These are phyloP conservation scores for Orbilia oligospora DNA, from an alignment of 2,329 filamentous ascomycete species.

Conservation along the genomic window DNA sequence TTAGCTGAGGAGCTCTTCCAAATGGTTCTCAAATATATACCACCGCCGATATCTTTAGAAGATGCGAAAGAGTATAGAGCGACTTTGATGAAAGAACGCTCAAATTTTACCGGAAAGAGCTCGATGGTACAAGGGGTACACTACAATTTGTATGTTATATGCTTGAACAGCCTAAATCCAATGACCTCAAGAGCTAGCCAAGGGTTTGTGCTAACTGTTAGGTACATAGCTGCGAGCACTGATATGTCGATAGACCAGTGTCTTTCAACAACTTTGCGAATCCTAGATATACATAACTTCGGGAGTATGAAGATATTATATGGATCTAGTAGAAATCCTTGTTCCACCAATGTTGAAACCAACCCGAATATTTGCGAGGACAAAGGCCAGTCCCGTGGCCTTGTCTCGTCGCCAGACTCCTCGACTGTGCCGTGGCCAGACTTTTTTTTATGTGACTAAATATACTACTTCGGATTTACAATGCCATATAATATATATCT, in stretches of 20 bases:
- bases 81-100: conserved; percentile 68
- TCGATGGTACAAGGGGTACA: conserved; percentile 15
- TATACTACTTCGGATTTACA: too few relatives aligned
- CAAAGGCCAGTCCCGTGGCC: too few relatives aligned
- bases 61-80: conserved; percentile 67
- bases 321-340: too few relatives aligned
- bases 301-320: too few relatives aligned
- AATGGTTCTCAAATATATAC: conserved; percentile 57
- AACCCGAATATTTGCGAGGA: too few relatives aligned
- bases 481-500: too few relatives aligned
- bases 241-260: not conserved
- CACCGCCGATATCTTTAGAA: conserved; percentile 65
- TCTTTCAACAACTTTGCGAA: too few relatives aligned
- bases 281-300: too few relatives aligned
- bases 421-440: too few relatives aligned
- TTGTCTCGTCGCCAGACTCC: too few relatives aligned
- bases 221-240: not conserved
- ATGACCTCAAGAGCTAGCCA: not conserved
- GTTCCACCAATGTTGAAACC: too few relatives aligned
- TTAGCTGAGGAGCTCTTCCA: conserved; percentile 60
- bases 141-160: conserved; percentile 22
- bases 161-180: not conserved
- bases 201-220: not conserved
- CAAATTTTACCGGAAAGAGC: conserved; percentile 34
- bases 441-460: too few relatives aligned